Evolutionary conservation across 2,329 filamentous ascomycete species (phyloP), one percentile per base, ranked within the genome.

Genomic region (Hypoxylon sp.): DNA sequence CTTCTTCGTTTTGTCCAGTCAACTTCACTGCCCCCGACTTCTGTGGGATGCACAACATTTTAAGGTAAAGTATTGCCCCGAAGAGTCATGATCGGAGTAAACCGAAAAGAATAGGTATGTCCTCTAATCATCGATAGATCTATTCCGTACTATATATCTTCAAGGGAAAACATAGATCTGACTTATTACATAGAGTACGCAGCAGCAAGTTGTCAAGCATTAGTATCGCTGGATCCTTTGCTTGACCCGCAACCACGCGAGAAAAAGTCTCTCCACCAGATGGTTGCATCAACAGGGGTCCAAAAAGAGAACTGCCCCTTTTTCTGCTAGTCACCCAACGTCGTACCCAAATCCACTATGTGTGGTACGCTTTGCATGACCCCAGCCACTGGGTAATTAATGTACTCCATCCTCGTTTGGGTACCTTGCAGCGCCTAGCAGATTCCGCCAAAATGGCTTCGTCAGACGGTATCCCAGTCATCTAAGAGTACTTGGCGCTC

Each of bases 211-310:
- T n/a, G n/a, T n/a, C n/a, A n/a, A n/a, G n/a, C n/a, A n/a, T n/a
- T n/a, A n/a, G 40, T 7, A 8, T 30, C 20, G 16, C 17, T 30
- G 40, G 40, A 53, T 53, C 50, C 50, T 53, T 49, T 31, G 29
- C 40, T 49, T 25, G 55, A 58, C 52, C 55, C 55, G 43, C 36
- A 55, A 55, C 55, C 55, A 58, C 51, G 55, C 55, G 55, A 55
- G 46, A 37, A 43, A 46, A 15, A 30, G 47, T 54, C 45, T 48
- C 47, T 58, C 55, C 46, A 49, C 43, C 38, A 34, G 21, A 23
- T 47, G 47, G 46, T 55, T 19, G 51, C 45, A 34, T 51, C 38
- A 40, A 43, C 47, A 49, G 44, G 55, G 51, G 32, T 48, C 11
- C 8, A 21, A 45, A 21, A 27, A 34, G 38, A n/a, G n/a, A n/a